A percentile compares a stretch with the other conserved stretches of the same genome.
phyloP scores from a whole-genome alignment of 2,329 filamentous ascomycete genomes.

The Paraphoma chrysanthemicola region DNA sequence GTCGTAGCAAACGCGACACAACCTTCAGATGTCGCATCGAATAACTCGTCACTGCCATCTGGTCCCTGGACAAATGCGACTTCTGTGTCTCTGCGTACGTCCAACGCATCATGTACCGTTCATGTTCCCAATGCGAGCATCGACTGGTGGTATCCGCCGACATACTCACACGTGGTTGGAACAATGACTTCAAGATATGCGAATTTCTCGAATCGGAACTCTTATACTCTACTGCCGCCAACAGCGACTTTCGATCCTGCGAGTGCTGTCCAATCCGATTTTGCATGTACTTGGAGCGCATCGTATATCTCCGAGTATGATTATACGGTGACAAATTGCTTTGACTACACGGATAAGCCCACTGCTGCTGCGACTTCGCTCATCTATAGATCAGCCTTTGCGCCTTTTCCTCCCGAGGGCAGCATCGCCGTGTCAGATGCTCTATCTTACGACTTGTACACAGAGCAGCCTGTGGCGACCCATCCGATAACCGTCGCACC shows the following conservation, averaged over 20 bases:
- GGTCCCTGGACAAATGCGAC: conserved; percentile 2
- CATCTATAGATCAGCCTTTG: conserved; percentile 30
- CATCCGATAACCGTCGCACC: conserved; percentile 30
- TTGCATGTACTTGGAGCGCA: conserved; percentile 26
- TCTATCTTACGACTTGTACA: conserved; percentile 18
- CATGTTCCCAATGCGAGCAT: conserved; percentile 42
- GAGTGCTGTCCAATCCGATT: conserved; percentile 28
- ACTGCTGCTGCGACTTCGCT: conserved; percentile 40
- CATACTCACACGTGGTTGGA: conserved; percentile 27
- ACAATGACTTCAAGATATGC: conserved; percentile 22
- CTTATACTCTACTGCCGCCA: conserved; percentile 26
- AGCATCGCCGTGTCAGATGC: conserved; percentile 26
- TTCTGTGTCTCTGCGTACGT: conserved; percentile 9
- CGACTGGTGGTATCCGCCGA: conserved; percentile 43
- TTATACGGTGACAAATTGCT: conserved; percentile 26
- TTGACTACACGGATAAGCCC: conserved; percentile 36
- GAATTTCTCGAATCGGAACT: conserved; percentile 24
- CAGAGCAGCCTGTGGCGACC: conserved; percentile 25
- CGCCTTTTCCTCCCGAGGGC: conserved; percentile 28
- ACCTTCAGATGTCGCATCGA: neutral
- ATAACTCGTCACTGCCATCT: neutral
- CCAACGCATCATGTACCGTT: conserved; percentile 38
- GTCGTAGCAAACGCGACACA: conserved; percentile 4
- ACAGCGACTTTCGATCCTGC: conserved; percentile 36
- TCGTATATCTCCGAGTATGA: conserved; percentile 31